Evolutionary conservation across 768 basidiomycete genomes (phyloP).

Genomic region (Tricholoma sp.): DNA sequence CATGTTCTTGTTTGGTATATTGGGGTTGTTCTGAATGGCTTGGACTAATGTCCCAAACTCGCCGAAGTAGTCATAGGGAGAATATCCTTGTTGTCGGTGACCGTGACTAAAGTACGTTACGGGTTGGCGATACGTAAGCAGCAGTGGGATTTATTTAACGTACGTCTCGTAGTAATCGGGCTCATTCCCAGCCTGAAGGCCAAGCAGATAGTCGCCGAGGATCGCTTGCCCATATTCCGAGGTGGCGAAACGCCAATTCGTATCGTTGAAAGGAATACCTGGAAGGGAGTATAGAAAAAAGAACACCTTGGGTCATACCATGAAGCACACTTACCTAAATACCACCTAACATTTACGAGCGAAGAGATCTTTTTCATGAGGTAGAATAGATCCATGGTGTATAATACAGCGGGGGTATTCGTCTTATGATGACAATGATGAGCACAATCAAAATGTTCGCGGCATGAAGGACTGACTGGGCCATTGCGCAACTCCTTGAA

Average conservation of each 20-base stretch:
- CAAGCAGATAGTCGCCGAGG: conserved; percentile 54
- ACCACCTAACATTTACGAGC: conserved; percentile 63
- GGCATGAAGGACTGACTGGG: conserved; percentile 20
- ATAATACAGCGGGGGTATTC: conserved; percentile 56
- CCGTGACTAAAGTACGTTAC: not conserved
- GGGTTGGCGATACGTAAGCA: not conserved
- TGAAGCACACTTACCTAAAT: conserved; percentile 34
- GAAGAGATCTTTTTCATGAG: conserved; percentile 59
- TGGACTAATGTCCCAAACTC: conserved; percentile 49
- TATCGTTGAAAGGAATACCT: conserved; percentile 65
- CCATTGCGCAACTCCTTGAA: conserved; percentile 18
- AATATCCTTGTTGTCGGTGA: conserved; percentile 21
- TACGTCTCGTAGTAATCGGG: conserved; percentile 38
- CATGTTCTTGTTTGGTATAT: conserved; percentile 31
- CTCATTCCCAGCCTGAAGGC: conserved; percentile 69
- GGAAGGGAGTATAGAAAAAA: not conserved
- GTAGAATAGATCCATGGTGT: conserved; percentile 62
- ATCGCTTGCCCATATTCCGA: conserved; percentile 56
- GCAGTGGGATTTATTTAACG: not conserved
- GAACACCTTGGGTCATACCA: not conserved
- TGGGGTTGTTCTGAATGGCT: conserved; percentile 37
- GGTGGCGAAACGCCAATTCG: conserved; percentile 48
- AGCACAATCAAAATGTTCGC: not conserved
- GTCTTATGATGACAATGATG: not conserved
- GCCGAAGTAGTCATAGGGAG: conserved; percentile 24